Percentiles rank a stretch among this genome's conserved stretches.
Evolutionary conservation across 1,284 basidiomycete genomes (phyloP).

Genomic region (Cerrena zonata): DNA sequence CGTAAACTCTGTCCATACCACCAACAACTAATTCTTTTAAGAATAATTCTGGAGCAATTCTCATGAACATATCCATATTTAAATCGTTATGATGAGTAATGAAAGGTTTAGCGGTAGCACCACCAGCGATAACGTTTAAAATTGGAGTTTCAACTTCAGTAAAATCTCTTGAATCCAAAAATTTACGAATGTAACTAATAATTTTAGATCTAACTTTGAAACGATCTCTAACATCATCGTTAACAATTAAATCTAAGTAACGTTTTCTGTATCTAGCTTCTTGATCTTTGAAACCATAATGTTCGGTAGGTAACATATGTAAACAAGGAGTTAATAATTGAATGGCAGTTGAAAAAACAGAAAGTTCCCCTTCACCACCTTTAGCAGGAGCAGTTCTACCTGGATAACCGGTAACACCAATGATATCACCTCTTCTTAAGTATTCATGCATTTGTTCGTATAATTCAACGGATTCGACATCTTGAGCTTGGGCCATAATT

Average conservation of each 20-base stretch:
- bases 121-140: constrained; percentile 94
- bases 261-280: constrained; percentile 98
- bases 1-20: constrained; percentile 94
- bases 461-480: constrained; percentile 54
- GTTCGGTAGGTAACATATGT: constrained; percentile 90
- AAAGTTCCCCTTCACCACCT: constrained; percentile 95
- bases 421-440: constrained; percentile 92
- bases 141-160: constrained; percentile 99
- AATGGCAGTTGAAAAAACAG: constrained; percentile 79
- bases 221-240: constrained; percentile 83
- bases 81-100: constrained; percentile 99
- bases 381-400: constrained; percentile 91
- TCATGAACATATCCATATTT: constrained; percentile 94
- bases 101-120: constrained; percentile 98
- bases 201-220: constrained; percentile 87
- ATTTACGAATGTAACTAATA: constrained; percentile 88
- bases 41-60: constrained; percentile 95
- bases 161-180: constrained; percentile 89
- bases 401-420: constrained; percentile 86
- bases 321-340: constrained; percentile 91
- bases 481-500: constrained; percentile 91
- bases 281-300: constrained; percentile 91
- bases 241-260: constrained; percentile 97
- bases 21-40: constrained; percentile 97
- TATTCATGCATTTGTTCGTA: constrained; percentile 78